Percentiles rank a stretch among this genome's conserved stretches.
Conservation (phyloP, 1,139 yeast genomes). For the Pneumocystis jirovecii region DNA sequence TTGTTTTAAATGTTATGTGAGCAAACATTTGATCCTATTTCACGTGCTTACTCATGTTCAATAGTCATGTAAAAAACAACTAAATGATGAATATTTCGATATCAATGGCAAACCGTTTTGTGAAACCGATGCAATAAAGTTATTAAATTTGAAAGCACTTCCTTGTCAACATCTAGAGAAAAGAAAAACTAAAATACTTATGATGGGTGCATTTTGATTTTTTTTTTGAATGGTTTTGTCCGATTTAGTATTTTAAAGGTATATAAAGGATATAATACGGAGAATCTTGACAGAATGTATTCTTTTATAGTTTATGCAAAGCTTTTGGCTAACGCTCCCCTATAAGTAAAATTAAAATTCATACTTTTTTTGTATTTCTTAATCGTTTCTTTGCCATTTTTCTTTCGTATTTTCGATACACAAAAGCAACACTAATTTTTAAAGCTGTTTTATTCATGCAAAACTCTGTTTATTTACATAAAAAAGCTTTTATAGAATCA, state of each 20-base stretch:
- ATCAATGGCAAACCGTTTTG: not conserved
- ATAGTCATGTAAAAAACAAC: not conserved
- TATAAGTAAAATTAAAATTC: not conserved
- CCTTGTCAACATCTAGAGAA: not conserved
- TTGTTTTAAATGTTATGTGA: not conserved
- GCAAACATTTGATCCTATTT: not conserved
- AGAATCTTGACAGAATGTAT: not conserved
- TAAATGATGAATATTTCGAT: not conserved
- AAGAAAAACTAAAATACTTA: constrained; percentile 1
- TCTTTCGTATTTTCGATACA: not conserved
- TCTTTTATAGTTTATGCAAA: not conserved
- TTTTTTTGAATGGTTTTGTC: not conserved
- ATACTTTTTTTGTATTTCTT: not conserved
- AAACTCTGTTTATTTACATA: not conserved
- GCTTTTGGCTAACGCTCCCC: not conserved
- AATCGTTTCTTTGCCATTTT: not conserved
- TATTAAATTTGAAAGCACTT: not conserved
- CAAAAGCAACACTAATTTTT: not conserved
- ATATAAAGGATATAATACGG: not conserved
- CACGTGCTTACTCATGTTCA: not conserved
- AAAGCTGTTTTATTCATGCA: not conserved
- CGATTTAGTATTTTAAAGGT: not conserved
- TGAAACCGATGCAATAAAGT: not conserved
- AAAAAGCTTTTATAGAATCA: not conserved
- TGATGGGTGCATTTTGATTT: not conserved